phyloP scores from a whole-genome alignment of 495 filamentous ascomycete species.

The Hypoxylon perforatum region DNA sequence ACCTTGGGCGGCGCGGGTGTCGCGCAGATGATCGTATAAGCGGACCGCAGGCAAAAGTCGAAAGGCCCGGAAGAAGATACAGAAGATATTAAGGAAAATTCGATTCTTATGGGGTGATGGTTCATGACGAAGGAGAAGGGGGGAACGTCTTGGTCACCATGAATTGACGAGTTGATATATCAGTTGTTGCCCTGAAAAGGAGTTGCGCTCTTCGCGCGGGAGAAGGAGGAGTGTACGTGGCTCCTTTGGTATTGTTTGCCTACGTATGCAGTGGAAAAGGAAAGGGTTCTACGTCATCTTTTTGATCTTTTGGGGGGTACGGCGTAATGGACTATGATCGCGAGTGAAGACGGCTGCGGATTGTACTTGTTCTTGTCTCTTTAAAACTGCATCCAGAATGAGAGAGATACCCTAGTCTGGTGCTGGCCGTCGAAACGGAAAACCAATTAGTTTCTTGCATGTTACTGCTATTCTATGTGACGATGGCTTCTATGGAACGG shows the following conservation, averaged over 20 bases:
- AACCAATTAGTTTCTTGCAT: conserved; percentile 9
- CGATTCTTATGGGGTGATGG: conserved; percentile 14
- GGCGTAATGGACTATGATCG: conserved; percentile 44
- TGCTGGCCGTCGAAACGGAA: conserved; percentile 36
- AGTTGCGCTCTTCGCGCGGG: conserved; percentile 18
- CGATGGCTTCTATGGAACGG: not conserved
- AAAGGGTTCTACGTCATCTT: conserved; percentile 28
- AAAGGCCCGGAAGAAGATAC: conserved; percentile 5
- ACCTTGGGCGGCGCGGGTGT: conserved; percentile 94
- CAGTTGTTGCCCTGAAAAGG: conserved; percentile 14
- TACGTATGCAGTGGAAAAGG: conserved; percentile 26
- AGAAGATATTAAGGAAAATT: conserved; percentile 4
- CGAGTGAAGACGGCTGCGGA: conserved; percentile 38
- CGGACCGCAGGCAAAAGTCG: not conserved
- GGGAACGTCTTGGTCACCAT: conserved; percentile 2
- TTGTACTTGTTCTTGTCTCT: conserved; percentile 33
- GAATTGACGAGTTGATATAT: conserved; percentile 32
- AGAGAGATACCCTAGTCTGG: conserved; percentile 42
- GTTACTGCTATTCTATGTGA: not conserved
- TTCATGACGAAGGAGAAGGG: conserved; percentile 18
- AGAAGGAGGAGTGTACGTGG: conserved; percentile 12
- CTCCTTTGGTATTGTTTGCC: conserved; percentile 19
- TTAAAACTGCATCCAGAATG: conserved; percentile 33
- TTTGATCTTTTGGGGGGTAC: conserved; percentile 37
- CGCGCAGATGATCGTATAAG: conserved; percentile 98